A percentile compares a stretch with the other conserved stretches of the same genome.
Conservation (phyloP, 2,329 filamentous ascomycete species). For the Fusarium citri region DNA sequence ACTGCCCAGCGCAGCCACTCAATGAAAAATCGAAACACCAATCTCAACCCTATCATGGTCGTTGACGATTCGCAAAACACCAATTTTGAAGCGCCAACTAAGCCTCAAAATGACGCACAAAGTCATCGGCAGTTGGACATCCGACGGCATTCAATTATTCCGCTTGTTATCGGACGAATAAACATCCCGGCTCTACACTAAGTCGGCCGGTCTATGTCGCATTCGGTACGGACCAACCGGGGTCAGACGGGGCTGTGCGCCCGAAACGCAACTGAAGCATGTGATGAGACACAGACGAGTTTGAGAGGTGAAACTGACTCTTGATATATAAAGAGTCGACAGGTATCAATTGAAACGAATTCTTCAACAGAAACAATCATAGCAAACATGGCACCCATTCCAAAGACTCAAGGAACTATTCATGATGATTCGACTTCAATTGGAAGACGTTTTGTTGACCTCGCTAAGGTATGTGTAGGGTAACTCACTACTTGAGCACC, state of each 20-base stretch:
- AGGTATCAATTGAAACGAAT: not conserved
- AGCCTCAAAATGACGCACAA: conserved; percentile 5
- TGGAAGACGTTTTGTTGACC: conserved; percentile 28
- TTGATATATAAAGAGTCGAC: conserved; percentile 1
- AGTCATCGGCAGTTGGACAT: conserved; percentile 16
- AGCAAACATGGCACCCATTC: conserved; percentile 11
- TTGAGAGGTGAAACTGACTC: not conserved
- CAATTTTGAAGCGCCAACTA: not conserved
- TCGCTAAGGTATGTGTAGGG: conserved; percentile 29
- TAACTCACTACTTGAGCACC: rapidly evolving
- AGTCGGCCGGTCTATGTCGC: conserved; percentile 4
- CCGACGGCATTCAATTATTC: conserved; percentile 14
- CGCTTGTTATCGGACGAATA: conserved; percentile 6
- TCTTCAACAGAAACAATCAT: not conserved
- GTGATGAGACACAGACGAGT: conserved; percentile 7
- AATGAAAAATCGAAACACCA: not conserved
- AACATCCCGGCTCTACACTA: not conserved
- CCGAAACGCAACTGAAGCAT: conserved; percentile 33
- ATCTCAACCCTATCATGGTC: not conserved
- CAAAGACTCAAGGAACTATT: conserved; percentile 20
- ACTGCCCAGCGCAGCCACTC: too few species aligned
- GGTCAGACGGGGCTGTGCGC: conserved; percentile 11
- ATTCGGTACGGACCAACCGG: not conserved
- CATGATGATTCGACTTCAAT: conserved; percentile 35
- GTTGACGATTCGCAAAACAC: not conserved